phyloP scores from a whole-genome alignment of 2,329 filamentous ascomycete species.

The Colletotrichum salicis region DNA sequence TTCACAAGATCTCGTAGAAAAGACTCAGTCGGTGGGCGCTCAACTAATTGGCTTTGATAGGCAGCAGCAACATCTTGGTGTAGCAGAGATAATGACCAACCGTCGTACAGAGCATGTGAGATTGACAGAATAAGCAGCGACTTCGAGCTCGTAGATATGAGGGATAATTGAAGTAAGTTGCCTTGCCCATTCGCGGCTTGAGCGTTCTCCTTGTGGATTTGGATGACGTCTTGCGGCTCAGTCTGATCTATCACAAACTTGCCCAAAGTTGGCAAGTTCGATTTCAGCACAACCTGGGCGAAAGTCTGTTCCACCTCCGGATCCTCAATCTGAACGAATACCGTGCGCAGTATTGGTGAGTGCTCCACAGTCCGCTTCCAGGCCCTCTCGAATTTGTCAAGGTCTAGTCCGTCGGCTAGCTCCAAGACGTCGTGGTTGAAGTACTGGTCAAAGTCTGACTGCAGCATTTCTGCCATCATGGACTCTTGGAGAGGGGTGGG shows the following conservation, averaged over 20 bases:
- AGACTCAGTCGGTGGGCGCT: constrained; percentile 59
- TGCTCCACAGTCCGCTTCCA: constrained; percentile 68
- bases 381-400: constrained; percentile 66
- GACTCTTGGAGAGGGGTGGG: constrained; percentile 87
- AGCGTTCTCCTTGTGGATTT: constrained; percentile 51
- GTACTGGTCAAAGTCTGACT: constrained; percentile 79
- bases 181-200: constrained; percentile 46
- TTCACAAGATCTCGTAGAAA: constrained; percentile 66
- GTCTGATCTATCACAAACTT: constrained; percentile 39
- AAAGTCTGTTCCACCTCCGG: constrained; percentile 62
- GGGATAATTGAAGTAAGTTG: constrained; percentile 60
- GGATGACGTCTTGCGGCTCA: constrained; percentile 49
- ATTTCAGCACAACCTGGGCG: constrained; percentile 58
- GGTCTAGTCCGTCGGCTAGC: constrained; percentile 64
- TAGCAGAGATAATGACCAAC: constrained; percentile 81
- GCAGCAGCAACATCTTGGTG: constrained; percentile 76
- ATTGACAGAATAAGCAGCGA: constrained; percentile 74
- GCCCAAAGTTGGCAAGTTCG: constrained; percentile 35
- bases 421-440: constrained; percentile 86
- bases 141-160: constrained; percentile 47
- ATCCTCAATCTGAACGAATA: constrained; percentile 74
- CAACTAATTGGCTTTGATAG: constrained; percentile 60
- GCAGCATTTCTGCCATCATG: constrained; percentile 84
- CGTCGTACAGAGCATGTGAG: constrained; percentile 89
- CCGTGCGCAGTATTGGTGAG: constrained; percentile 80